These are phyloP conservation scores for Coelastrella sp. DNA, from an alignment of 139 green algal genomes.

Conservation along the genomic window DNA sequence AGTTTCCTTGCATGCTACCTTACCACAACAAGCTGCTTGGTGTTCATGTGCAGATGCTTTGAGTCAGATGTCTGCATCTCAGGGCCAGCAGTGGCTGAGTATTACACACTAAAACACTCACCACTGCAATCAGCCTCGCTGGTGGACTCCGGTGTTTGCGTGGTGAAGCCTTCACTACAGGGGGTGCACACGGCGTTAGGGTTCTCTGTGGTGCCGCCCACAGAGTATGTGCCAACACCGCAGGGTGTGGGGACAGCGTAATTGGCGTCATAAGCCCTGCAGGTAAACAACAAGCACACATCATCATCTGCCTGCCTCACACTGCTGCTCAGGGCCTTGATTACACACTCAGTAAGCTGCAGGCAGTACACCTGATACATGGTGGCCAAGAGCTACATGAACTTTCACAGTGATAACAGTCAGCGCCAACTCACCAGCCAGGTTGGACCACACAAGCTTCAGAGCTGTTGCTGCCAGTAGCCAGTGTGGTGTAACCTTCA, in stretches of 20 bases:
- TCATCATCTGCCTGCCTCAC: neutral
- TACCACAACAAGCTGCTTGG: neutral
- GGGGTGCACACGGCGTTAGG: neutral
- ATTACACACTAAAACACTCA: neutral
- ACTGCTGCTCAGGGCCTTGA: neutral
- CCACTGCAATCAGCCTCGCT: neutral
- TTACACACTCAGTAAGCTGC: neutral
- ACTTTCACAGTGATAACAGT: neutral
- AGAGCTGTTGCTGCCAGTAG: neutral
- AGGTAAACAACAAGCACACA: neutral
- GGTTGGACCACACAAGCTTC: conserved; percentile 5
- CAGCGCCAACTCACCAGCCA: neutral
- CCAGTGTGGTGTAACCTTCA: neutral
- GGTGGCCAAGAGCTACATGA: neutral
- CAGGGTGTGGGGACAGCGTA: neutral
- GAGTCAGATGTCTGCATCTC: too few species aligned
- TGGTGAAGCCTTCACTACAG: neutral
- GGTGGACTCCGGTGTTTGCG: neutral
- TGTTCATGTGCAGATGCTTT: neutral
- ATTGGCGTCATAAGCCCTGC: neutral
- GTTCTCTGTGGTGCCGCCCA: neutral
- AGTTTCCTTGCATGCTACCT: neutral
- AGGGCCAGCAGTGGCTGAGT: neutral
- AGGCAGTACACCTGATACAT: neutral
- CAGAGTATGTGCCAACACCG: neutral